Conservation (phyloP, 805 yeast species). For the Clavispora fructus region DNA sequence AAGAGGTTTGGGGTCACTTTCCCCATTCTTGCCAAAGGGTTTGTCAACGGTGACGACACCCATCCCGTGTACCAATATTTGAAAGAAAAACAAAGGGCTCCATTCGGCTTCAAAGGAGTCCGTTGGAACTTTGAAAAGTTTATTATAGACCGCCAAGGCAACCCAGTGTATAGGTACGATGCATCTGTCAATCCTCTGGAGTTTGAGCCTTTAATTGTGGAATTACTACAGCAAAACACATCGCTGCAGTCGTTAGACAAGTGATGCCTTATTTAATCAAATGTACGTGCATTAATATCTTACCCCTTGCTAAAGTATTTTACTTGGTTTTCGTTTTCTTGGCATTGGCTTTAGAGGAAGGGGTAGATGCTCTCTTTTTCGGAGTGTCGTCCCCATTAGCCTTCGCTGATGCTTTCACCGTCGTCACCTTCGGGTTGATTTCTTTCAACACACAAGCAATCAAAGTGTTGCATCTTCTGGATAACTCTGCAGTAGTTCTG, state of each 20-base stretch:
- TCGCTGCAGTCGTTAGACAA: neutral
- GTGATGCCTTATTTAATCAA: neutral
- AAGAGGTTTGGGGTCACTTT: slow-evolving; percentile 27
- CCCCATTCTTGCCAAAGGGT: slow-evolving; percentile 33
- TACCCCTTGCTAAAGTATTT: neutral
- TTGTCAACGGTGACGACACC: slow-evolving; percentile 32
- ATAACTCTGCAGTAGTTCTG: slow-evolving; percentile 69
- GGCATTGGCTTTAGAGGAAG: neutral
- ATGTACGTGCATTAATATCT: neutral
- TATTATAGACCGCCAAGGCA: slow-evolving; percentile 52
- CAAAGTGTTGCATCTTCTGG: slow-evolving; percentile 77
- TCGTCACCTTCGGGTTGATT: slow-evolving; percentile 12
- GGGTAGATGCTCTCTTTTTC: neutral
- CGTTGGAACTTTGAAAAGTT: slow-evolving; percentile 83
- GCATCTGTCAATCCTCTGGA: slow-evolving; percentile 64
- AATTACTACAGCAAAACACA: slow-evolving; percentile 8
- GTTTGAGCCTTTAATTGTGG: slow-evolving; percentile 34
- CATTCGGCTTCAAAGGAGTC: slow-evolving; percentile 40
- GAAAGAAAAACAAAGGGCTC: slow-evolving; percentile 22
- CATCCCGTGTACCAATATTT: slow-evolving; percentile 26
- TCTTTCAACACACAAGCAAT: slow-evolving; percentile 74
- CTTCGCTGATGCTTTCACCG: slow-evolving; percentile 4
- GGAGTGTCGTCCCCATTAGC: neutral
- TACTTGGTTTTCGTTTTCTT: slow-evolving; percentile 4
- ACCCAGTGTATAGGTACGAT: slow-evolving; percentile 55